Base-by-base conservation (phyloP, 1,139 yeast genomes). In the Casaregolazyma lundiana region DNA sequence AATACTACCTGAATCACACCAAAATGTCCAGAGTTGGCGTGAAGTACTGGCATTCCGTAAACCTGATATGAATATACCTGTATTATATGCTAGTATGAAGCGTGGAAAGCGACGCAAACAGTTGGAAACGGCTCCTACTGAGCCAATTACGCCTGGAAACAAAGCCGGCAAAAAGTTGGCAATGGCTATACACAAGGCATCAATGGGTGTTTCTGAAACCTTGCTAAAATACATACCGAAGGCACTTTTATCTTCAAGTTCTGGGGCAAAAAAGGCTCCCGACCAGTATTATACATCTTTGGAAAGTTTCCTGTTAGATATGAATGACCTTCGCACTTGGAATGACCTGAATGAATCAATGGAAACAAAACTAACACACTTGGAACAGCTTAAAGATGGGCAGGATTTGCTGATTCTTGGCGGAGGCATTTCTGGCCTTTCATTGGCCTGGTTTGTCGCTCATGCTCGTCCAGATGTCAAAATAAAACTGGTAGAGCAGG, bases 351-450 rank as follows among this genome's bases (percentile, higher is more conserved):
- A 51, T 4, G 55, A 55, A 15, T 52, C 56, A 38, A 43, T 63
- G 53, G 69, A 61, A 48, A 45, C 55, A 7, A 38, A 45, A 39
- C 38, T 60, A 45, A 44, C 64, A 47, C 20, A 66, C 47, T 47
- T 66, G 15, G 59, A 57, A 30, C 55, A 61, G 22, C 43, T 67
- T 29, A 45, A 53, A 15, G 34, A 47, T 2, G 60, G 61, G 9
- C 65, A 61, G 11, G 53, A 55, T 11, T 50, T 67, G 22, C 56
- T 57, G 1, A 60, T 90, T 0, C 62, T 88, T 2, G 98, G 98
- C 0, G 85, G 86, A 0, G 98, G 98, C 0, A 76, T 90, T 2
- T 84, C 96, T 1, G 97, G 97, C 0, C 71, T 92, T 3, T 71
- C 92, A 1, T 81, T 78, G 56, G 83, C 94, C 0, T 89, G 85